Evolutionary conservation across 257 asterid species (phyloP).

Genomic region (Penstemon newberryi): DNA sequence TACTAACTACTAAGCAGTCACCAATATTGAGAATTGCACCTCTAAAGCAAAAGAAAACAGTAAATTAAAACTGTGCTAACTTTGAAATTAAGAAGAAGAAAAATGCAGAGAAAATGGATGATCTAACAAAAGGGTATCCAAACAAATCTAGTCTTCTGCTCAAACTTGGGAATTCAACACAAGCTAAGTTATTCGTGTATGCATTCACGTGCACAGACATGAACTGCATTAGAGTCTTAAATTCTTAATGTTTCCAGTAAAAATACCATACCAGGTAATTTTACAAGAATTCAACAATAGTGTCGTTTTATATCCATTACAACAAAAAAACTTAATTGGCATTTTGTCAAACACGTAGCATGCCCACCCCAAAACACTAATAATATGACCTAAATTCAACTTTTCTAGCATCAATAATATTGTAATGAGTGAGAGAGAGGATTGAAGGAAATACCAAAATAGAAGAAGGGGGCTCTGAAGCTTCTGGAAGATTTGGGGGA

Average conservation of each 20-base stretch:
- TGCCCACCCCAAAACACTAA: slow-evolving; percentile 19
- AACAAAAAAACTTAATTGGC: background rate
- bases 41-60: too few species aligned
- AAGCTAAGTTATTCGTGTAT: background rate
- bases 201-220: background rate
- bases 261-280: background rate
- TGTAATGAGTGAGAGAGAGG: too few species aligned
- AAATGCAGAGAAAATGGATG: background rate
- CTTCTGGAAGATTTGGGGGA: too few species aligned
- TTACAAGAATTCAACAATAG: background rate
- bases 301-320: background rate
- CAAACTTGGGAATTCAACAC: too few species aligned
- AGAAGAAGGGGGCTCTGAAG: too few species aligned
- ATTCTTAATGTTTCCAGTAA: background rate
- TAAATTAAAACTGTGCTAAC: too few species aligned
- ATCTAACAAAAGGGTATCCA: background rate
- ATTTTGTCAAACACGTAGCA: slow-evolving; percentile 39
- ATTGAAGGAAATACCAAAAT: too few species aligned
- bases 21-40: too few species aligned
- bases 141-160: background rate
- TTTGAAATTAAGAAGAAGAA: background rate
- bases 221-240: background rate
- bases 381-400: background rate
- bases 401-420: too few species aligned
- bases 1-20: too few species aligned